Conservation (phyloP, 2,329 filamentous ascomycete species). For the Ambrosiella xylebori region DNA sequence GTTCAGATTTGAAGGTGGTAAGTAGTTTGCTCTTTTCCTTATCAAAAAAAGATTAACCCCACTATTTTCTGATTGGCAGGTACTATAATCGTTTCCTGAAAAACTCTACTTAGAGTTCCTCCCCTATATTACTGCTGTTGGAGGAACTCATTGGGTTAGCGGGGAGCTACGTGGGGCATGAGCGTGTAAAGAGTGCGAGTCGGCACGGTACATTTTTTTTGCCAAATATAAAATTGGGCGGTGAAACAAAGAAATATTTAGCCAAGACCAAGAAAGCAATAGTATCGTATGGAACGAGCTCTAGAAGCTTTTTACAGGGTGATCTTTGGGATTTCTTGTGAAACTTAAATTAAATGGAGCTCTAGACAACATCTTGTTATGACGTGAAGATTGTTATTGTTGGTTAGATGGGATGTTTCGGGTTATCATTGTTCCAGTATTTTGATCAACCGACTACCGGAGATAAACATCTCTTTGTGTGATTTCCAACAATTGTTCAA, state of each 20-base stretch:
- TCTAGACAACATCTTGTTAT: background rate
- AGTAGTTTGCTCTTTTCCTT: background rate
- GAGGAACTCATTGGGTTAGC: conserved; percentile 1
- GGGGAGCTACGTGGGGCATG: background rate
- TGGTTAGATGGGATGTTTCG: no score
- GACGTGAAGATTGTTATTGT: no score
- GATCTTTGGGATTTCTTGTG: background rate
- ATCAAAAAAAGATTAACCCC: background rate
- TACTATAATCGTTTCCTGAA: background rate
- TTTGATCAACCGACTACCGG: no score
- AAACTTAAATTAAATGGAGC: background rate
- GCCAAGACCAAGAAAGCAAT: background rate
- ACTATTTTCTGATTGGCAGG: no score
- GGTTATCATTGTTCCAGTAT: no score
- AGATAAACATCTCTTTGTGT: no score
- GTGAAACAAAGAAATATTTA: conserved; percentile 1
- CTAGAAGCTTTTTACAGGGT: background rate
- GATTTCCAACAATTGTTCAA: no score
- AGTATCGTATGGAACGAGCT: conserved; percentile 1
- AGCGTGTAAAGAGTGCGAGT: conserved; percentile 3
- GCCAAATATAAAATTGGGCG: background rate
- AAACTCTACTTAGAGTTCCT: background rate
- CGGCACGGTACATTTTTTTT: conserved; percentile 4
- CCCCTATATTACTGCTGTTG: background rate
- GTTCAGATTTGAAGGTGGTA: background rate